These are phyloP conservation scores for Sporothrix pseudoabietina DNA, from an alignment of 2,329 filamentous ascomycete species.

Conservation along the genomic window DNA sequence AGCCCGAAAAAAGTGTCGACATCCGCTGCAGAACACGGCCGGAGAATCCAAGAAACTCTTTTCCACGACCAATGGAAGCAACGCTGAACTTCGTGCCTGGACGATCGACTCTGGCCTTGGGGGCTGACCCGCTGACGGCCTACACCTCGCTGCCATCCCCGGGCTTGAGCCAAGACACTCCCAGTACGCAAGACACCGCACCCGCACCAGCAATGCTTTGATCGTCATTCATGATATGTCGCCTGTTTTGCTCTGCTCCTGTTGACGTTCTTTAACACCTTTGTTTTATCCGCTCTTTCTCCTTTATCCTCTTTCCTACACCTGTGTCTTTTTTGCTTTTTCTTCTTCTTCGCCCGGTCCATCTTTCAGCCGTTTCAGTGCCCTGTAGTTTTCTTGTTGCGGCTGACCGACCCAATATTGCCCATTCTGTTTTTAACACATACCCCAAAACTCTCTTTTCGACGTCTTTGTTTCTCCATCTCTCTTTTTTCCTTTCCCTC, in stretches of 20 bases:
- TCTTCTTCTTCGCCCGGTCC: not conserved
- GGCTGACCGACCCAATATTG: conserved; percentile 23
- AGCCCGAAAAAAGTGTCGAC: not conserved
- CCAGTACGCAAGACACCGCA: conserved; percentile 31
- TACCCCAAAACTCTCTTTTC: not conserved
- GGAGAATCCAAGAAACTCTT: not conserved
- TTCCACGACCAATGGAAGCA: conserved; percentile 25
- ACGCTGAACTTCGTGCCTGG: conserved; percentile 27
- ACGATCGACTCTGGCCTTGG: conserved; percentile 24
- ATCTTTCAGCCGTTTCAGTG: conserved; percentile 1
- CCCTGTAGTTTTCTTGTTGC: not conserved
- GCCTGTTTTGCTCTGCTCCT: not conserved
- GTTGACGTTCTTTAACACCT: not conserved
- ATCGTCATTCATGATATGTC: not conserved
- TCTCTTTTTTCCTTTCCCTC: not conserved
- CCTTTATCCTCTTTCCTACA: not conserved
- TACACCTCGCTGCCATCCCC: conserved; percentile 29
- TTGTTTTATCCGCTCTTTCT: not conserved
- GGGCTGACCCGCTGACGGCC: conserved; percentile 28
- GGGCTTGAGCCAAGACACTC: conserved; percentile 31
- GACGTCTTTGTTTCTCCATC: conserved; percentile 10
- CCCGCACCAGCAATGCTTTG: not conserved
- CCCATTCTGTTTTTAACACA: not conserved
- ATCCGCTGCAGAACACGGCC: not conserved
- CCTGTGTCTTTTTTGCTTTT: not conserved